Evolutionary conservation across 2,329 filamentous ascomycete genomes (phyloP).

Genomic region (Sporothrix euskadiensis): DNA sequence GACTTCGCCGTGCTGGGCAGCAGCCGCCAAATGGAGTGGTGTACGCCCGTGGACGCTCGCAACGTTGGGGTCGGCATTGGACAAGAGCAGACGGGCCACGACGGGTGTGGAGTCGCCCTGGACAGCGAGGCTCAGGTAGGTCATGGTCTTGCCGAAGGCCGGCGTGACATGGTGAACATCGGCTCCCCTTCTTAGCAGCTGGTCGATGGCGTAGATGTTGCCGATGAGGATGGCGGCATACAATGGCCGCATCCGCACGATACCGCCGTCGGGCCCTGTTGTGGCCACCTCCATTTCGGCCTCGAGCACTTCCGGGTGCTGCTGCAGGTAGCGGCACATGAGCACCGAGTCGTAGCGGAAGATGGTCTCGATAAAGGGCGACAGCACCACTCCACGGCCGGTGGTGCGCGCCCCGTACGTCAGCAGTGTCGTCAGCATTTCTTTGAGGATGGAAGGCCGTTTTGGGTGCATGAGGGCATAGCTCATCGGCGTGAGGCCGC

Average conservation of each 20-base stretch:
- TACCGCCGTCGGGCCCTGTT: background rate
- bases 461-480: constrained; percentile 21
- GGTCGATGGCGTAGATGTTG: constrained; percentile 22
- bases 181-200: constrained; percentile 12
- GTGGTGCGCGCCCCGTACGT: constrained; percentile 22
- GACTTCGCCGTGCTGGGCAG: constrained; percentile 42
- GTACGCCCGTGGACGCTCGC: constrained; percentile 49
- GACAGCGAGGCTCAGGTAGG: constrained; percentile 18
- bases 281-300: constrained; percentile 13
- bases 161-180: constrained; percentile 14
- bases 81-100: constrained; percentile 41
- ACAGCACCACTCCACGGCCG: background rate
- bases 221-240: constrained; percentile 22
- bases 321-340: background rate
- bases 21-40: constrained; percentile 51
- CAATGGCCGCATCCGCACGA: constrained; percentile 16
- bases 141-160: background rate
- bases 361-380: constrained; percentile 18
- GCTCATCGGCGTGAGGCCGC: constrained; percentile 41
- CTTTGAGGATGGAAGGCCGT: background rate
- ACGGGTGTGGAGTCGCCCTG: constrained; percentile 3
- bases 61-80: constrained; percentile 55
- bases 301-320: constrained; percentile 5
- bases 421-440: constrained; percentile 6
- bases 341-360: background rate